Base-by-base conservation (phyloP, 345 rosid species). In the Citrus glauca region DNA sequence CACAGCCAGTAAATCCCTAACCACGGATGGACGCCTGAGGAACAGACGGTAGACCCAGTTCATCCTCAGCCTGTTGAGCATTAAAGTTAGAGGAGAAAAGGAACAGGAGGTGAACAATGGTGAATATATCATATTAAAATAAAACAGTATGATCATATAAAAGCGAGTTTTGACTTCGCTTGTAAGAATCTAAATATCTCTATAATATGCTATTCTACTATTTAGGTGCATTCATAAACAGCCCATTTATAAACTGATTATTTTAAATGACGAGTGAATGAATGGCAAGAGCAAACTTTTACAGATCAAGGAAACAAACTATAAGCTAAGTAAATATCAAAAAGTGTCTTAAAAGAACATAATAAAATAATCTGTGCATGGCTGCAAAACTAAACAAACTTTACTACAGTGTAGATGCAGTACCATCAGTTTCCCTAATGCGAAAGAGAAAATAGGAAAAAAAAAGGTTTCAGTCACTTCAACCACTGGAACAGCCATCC, bases 21-120 rank as follows among this genome's bases (percentile, higher is more conserved):
- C 85, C 92, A 48, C 98, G 95, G 66, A 97, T 69, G 5, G 98
- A 90, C 59, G 99, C 92, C 17, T 80, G 93, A 56, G 99, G 98
- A 37, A 91, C 98, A 6, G 99, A 84, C 1, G 99, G 98, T 74
- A 94, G 87, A 67, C 98, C 97, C 72, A 87, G 82, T 79, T 97
- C 98, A 82, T 97, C 98, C 73, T 89, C 96, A 59, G 89, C 94
- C 99, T 97, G 94, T 53, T 60, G 61, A 84, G 30, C 74, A 81
- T 55, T 75, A 69, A 57, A 68, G 32, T 28, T 55, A 27, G 2
- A 30, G 32, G 38, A 59, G 33, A 53, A 65, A 75, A 10, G 24
- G 4, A 66, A 37, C 27, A 4, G 67, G 25, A 35, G 50, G 30
- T 65, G 35, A 56, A 48, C 33, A 53, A 37, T 25, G 59, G 9